Evolutionary conservation across 768 basidiomycete species (phyloP).

Genomic region (Amanita molliuscula): DNA sequence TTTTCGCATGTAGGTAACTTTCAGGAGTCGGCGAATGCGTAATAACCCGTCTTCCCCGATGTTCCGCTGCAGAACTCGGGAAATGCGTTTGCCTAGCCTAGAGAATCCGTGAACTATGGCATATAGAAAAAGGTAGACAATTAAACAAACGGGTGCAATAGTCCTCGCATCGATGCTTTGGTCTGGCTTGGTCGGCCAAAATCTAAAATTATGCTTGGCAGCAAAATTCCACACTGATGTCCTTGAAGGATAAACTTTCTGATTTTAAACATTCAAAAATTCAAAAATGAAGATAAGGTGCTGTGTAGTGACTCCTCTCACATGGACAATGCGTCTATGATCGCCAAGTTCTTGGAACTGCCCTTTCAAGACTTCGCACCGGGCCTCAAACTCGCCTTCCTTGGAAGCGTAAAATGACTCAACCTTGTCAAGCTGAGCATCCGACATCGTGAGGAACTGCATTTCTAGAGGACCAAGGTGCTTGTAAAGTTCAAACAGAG

Average conservation of each 20-base stretch:
- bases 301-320: slow-evolving; percentile 17
- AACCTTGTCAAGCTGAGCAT: slow-evolving; percentile 76
- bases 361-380: slow-evolving; percentile 37
- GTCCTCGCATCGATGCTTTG: not conserved
- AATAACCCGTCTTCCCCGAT: slow-evolving; percentile 1
- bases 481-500: slow-evolving; percentile 39
- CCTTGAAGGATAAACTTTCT: not conserved
- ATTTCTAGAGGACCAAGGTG: slow-evolving; percentile 49
- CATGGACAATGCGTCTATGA: slow-evolving; percentile 53
- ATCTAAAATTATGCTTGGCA: not conserved
- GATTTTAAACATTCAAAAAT: not conserved
- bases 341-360: slow-evolving; percentile 71
- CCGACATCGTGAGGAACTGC: slow-evolving; percentile 69
- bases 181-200: not conserved
- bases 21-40: slow-evolving; percentile 47
- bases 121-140: not conserved
- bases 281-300: too few species aligned
- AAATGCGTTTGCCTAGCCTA: not conserved
- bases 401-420: slow-evolving; percentile 71
- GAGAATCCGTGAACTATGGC: not conserved
- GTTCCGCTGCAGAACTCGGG: not conserved
- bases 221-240: slow-evolving; percentile 2
- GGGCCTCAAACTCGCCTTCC: slow-evolving; percentile 49
- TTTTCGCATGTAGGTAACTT: slow-evolving; percentile 77
- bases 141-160: not conserved